These are phyloP conservation scores for Athelia sp. DNA, from an alignment of 1,284 basidiomycete genomes.

Conservation along the genomic window DNA sequence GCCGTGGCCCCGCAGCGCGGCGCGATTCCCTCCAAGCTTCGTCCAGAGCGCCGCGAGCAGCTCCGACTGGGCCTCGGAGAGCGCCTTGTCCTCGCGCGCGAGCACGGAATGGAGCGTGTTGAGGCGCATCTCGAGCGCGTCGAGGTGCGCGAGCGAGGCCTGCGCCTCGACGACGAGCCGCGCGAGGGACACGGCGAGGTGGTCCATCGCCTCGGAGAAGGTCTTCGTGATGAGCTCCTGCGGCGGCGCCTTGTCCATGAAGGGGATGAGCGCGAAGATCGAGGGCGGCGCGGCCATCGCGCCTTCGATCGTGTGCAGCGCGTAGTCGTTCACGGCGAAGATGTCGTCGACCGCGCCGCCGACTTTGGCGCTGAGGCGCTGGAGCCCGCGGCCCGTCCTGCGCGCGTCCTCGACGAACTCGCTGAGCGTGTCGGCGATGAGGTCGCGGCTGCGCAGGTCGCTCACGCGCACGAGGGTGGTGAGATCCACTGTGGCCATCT, in stretches of 20 bases:
- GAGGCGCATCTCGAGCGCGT: constrained; percentile 57
- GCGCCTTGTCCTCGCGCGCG: constrained; percentile 45
- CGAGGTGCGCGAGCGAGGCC: constrained; percentile 44
- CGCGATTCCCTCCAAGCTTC: constrained; percentile 53
- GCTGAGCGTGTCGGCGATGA: constrained; percentile 42
- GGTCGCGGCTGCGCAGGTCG: constrained; percentile 52
- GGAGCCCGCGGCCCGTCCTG: constrained; percentile 49
- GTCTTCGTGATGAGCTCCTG: constrained; percentile 42
- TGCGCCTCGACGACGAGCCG: constrained; percentile 62
- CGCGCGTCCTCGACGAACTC: constrained; percentile 57
- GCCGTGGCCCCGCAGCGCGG: constrained; percentile 39
- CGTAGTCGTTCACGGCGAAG: constrained; percentile 66
- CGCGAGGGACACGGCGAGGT: constrained; percentile 45
- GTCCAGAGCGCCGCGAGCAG: constrained; percentile 67
- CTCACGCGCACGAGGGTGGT: constrained; percentile 56
- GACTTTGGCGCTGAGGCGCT: constrained; percentile 55
- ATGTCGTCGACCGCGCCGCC: constrained; percentile 70
- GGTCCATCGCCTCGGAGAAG: constrained; percentile 58
- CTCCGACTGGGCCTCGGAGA: constrained; percentile 40
- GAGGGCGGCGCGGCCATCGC: constrained; percentile 26
- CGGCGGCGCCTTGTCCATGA: constrained; percentile 28
- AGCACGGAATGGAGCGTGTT: constrained; percentile 50
- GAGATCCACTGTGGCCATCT: constrained; percentile 67
- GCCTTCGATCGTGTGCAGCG: constrained; percentile 52
- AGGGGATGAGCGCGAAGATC: constrained; percentile 40